Evolutionary conservation across 148 eudicot genomes (phyloP).

Genomic region (Euryodendron excelsum): DNA sequence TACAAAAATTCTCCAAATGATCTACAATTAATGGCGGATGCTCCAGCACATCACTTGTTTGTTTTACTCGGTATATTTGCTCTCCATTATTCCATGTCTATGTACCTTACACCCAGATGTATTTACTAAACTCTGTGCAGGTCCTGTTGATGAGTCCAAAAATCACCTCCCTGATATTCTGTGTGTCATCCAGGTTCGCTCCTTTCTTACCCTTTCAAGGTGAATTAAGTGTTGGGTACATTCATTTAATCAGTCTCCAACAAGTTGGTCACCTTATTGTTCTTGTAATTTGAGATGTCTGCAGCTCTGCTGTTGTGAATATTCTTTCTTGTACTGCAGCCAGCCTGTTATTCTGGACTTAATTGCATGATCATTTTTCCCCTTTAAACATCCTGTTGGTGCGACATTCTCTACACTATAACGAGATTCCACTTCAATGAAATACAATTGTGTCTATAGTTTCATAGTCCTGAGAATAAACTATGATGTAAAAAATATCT

Average conservation of each 20-base stretch:
- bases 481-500: background rate
- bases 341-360: background rate
- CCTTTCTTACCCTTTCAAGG: conserved; percentile 1
- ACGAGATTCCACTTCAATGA: background rate
- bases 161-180: conserved; percentile 95
- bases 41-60: conserved; percentile 97
- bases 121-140: conserved; percentile 36
- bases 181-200: conserved; percentile 86
- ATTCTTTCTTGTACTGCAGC: background rate
- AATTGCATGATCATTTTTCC: background rate
- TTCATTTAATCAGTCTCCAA: background rate
- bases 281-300: conserved; percentile 8
- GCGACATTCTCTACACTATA: background rate
- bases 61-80: conserved; percentile 75
- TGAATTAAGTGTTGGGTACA: background rate
- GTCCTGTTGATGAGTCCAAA: conserved; percentile 92
- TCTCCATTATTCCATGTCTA: background rate
- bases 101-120: background rate
- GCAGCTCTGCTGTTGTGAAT: background rate
- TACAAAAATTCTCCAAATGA: conserved; percentile 97
- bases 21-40: conserved; percentile 94
- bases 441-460: background rate
- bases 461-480: background rate
- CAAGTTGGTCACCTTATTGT: background rate
- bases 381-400: background rate